Conservation (phyloP, 2,329 filamentous ascomycete genomes). For the Hypoxylon sp. region DNA sequence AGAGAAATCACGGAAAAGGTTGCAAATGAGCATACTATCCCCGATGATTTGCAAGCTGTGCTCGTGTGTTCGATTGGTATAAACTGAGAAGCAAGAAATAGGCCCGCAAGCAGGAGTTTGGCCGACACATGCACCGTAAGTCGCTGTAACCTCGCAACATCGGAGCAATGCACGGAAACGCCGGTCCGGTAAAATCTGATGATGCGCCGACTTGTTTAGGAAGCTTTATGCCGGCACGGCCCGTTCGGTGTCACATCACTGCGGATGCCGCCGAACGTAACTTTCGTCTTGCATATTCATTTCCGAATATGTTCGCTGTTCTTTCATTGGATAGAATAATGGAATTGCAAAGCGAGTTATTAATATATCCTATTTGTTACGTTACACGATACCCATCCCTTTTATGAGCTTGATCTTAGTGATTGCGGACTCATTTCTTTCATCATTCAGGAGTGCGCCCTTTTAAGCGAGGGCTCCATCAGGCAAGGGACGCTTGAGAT, state of each 20-base stretch:
- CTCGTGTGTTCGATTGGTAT: too few relatives aligned
- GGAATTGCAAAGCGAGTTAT: background rate
- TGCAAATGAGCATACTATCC: background rate
- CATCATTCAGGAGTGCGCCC: background rate
- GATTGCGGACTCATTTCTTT: background rate
- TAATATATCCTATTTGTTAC: background rate
- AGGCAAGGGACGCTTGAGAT: background rate
- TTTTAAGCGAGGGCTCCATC: background rate
- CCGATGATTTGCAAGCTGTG: too few relatives aligned
- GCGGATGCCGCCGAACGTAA: slow-evolving; percentile 6
- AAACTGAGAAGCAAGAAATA: background rate
- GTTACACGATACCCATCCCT: background rate
- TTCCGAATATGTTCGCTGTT: background rate
- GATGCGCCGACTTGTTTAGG: background rate
- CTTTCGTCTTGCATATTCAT: slow-evolving; percentile 17
- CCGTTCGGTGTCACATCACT: background rate
- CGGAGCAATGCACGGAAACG: slow-evolving; percentile 1
- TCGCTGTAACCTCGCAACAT: background rate
- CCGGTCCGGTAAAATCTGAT: slow-evolving; percentile 2
- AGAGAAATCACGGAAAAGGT: background rate
- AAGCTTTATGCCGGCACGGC: slow-evolving; percentile 10
- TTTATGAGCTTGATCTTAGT: background rate
- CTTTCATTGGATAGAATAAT: background rate
- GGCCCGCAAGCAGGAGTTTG: background rate
- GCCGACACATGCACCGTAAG: background rate